A percentile compares a stretch with the other conserved stretches of the same genome.
phyloP scores from a whole-genome alignment of 2,329 filamentous ascomycete genomes.

The Cladosporium colombiae region DNA sequence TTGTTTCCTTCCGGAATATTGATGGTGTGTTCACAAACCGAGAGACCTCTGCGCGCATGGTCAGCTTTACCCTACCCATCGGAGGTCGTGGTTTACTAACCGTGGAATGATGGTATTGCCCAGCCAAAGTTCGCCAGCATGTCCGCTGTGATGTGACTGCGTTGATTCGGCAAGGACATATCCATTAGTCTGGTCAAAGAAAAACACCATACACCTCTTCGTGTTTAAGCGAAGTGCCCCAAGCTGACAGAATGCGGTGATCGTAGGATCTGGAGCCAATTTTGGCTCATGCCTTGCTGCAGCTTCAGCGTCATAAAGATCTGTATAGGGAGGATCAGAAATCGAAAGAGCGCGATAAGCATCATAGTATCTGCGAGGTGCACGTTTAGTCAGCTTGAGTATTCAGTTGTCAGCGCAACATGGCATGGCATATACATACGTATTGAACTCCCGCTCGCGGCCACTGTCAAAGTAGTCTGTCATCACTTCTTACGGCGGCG shows the following conservation, averaged over 20 bases:
- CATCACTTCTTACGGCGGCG: not conserved
- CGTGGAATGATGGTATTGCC: constrained; percentile 34
- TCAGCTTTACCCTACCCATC: not conserved
- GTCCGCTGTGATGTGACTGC: constrained; percentile 39
- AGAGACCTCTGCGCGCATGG: constrained; percentile 21
- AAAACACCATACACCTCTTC: constrained; percentile 54
- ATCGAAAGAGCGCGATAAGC: not conserved
- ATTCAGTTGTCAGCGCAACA: not conserved
- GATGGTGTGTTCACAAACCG: constrained; percentile 36
- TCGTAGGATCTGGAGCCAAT: constrained; percentile 44
- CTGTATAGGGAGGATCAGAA: constrained; percentile 29
- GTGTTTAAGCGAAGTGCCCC: constrained; percentile 52
- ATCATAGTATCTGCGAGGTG: constrained; percentile 30
- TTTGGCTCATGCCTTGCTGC: constrained; percentile 31
- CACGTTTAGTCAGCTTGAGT: not conserved
- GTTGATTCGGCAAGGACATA: constrained; percentile 58
- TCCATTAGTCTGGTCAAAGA: constrained; percentile 53
- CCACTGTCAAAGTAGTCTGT: constrained; percentile 14
- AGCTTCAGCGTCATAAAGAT: constrained; percentile 30
- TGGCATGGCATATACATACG: not conserved
- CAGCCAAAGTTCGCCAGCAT: constrained; percentile 32
- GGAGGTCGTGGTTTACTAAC: not conserved
- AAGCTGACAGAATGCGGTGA: constrained; percentile 54
- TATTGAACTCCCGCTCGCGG: constrained; percentile 37
- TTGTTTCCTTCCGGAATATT: constrained; percentile 26